Evolutionary conservation across 352 stramenopile species (phyloP), one percentile per base, ranked within the genome.

Genomic region (Globisporangium parvum): DNA sequence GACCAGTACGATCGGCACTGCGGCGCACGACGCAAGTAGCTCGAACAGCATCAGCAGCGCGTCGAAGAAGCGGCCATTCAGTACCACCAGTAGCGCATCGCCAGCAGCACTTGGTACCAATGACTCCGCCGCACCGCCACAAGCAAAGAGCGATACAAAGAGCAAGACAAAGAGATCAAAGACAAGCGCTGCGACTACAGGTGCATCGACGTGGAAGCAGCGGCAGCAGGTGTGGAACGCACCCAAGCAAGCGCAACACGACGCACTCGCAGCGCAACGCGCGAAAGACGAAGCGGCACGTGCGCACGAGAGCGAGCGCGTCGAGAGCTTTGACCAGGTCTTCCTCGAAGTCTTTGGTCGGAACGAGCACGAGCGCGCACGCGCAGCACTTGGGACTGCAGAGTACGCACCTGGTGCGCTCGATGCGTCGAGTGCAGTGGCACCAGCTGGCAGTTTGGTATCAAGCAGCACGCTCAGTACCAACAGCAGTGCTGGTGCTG

Each of bases 321-420:
- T 70, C 47, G 69, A 81, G 31, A 68, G 64, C n/a, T 85, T 85
- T 15, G 75, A 83, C 20, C 56, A 68, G 12, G 75, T 80, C 14
- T 85, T 81, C 53, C 61, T 77, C 21, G 73, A 85, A 24, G 57
- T 81, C 10, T 83, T 85, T 44, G 58, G 63, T 1, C 57, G 66
- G 9, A 35, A 69, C 31, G 37, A 74, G 24, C 62, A 71, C 42
- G 53, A 46, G n/a, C 47, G 60, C 47, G 56, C 49, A 11, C 12
- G 21, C 2, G 20, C 15, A 11, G 18, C 53, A 17, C n/a, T 37
- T 5, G 24, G 24, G 12, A 9, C n/a, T 0, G 51, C 70, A 24
- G 50, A 66, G 15, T 47, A 42, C 31, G 37, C 44, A 20, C 57
- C 57, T 18, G 51, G 49, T 8, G 28, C 57, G 15, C 26, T 57